phyloP scores from a whole-genome alignment of 2,329 filamentous ascomycete genomes.

The Tolypocladium inflatum region DNA sequence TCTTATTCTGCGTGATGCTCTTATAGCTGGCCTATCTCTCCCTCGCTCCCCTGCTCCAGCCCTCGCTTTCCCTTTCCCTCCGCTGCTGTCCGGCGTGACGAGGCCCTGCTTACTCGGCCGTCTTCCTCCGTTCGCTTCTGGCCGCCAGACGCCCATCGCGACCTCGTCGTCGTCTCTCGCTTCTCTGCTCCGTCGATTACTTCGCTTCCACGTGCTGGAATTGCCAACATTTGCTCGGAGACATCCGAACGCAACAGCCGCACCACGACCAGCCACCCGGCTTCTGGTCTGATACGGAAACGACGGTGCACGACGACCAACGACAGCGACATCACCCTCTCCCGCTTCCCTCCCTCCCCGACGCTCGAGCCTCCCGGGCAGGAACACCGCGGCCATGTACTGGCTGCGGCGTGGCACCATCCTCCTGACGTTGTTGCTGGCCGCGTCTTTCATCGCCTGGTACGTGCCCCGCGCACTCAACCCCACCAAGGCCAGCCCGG shows the following conservation, averaged over 20 bases:
- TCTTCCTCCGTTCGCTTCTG: background rate
- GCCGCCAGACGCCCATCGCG: background rate
- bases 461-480: slow-evolving; percentile 47
- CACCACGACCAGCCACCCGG: background rate
- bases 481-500: slow-evolving; percentile 51
- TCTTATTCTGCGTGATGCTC: slow-evolving; percentile 13
- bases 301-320: background rate
- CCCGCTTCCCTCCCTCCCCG: background rate
- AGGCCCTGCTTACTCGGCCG: slow-evolving; percentile 1
- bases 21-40: slow-evolving; percentile 18
- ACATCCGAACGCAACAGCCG: background rate
- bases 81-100: background rate
- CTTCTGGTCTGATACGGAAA: background rate
- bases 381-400: slow-evolving; percentile 25
- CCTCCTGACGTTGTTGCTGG: slow-evolving; percentile 26
- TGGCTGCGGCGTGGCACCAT: slow-evolving; percentile 36
- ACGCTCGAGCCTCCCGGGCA: background rate
- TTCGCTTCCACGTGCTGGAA: background rate
- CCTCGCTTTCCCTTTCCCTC: background rate
- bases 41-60: background rate
- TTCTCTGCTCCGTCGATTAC: background rate
- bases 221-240: background rate
- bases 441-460: slow-evolving; percentile 38
- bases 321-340: background rate
- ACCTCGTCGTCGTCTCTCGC: background rate